These are phyloP conservation scores for Cryphonectria parasitica DNA, from an alignment of 2,329 filamentous ascomycete genomes.

Conservation along the genomic window DNA sequence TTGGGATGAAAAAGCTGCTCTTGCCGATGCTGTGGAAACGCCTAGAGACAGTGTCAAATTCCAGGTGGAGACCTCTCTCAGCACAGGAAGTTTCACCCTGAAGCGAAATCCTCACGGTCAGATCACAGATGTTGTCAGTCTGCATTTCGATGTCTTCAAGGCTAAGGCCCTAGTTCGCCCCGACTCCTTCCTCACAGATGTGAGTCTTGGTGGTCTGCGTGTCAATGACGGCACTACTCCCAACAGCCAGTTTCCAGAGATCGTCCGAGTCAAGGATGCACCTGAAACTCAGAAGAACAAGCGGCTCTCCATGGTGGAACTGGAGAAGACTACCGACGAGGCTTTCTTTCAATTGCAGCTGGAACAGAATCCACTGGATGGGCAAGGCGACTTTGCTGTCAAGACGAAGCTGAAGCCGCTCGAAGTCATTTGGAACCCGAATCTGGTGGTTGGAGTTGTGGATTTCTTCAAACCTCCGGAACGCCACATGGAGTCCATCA, in stretches of 20 bases:
- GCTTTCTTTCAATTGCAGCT: conserved; percentile 92
- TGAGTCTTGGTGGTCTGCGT: conserved; percentile 89
- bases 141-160: conserved; percentile 94
- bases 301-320: conserved; percentile 57
- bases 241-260: conserved; percentile 89
- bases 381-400: conserved; percentile 86
- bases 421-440: conserved; percentile 97
- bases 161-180: conserved; percentile 88
- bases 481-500: conserved; percentile 97
- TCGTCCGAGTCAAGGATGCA: conserved; percentile 92
- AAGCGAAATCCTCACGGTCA: conserved; percentile 82
- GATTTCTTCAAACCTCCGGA: conserved; percentile 97
- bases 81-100: conserved; percentile 93
- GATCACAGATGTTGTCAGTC: conserved; percentile 78
- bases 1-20: conserved; percentile 93
- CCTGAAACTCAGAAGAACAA: conserved; percentile 54
- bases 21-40: conserved; percentile 85
- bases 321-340: conserved; percentile 57
- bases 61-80: conserved; percentile 89
- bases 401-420: conserved; percentile 92
- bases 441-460: conserved; percentile 85
- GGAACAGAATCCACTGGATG: conserved; percentile 93
- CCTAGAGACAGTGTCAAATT: conserved; percentile 92
- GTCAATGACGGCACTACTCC: conserved; percentile 96
- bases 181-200: conserved; percentile 85